Conservation (phyloP, 257 asterid species). For the Catharanthus roseus region DNA sequence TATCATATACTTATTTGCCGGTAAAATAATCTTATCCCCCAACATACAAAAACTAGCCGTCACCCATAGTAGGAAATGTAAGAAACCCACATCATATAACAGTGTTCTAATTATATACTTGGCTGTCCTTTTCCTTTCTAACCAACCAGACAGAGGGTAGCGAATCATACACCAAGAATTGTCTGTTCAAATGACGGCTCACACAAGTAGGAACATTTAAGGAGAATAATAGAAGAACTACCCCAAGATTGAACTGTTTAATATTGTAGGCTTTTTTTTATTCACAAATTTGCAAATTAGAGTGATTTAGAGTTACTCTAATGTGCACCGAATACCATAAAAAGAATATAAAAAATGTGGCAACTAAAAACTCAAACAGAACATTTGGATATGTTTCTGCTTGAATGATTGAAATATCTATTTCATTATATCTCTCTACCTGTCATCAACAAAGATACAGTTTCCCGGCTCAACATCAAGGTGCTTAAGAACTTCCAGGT, state of each 20-base stretch:
- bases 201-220: neutral
- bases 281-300: neutral
- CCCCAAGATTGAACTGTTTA: neutral
- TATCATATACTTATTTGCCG: too few species aligned
- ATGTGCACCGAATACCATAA: too few species aligned
- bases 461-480: constrained; percentile 54
- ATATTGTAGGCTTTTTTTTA: neutral
- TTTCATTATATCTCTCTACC: constrained; percentile 32
- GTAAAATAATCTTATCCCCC: too few species aligned
- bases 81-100: neutral
- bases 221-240: neutral
- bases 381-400: neutral
- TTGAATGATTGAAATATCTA: neutral
- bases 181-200: neutral
- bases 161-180: neutral
- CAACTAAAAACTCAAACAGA: neutral
- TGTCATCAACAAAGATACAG: constrained; percentile 83
- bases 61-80: too few species aligned
- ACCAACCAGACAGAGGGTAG: neutral
- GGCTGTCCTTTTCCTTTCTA: neutral
- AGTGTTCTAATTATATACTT: neutral
- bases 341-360: too few species aligned
- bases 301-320: neutral
- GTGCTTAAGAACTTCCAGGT: constrained; percentile 56
- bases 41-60: too few species aligned